Percentiles rank a stretch among this genome's conserved stretches.
These are phyloP conservation scores for Deuterostichococcus epilithicus DNA, from an alignment of 139 green algal genomes.

Conservation along the genomic window DNA sequence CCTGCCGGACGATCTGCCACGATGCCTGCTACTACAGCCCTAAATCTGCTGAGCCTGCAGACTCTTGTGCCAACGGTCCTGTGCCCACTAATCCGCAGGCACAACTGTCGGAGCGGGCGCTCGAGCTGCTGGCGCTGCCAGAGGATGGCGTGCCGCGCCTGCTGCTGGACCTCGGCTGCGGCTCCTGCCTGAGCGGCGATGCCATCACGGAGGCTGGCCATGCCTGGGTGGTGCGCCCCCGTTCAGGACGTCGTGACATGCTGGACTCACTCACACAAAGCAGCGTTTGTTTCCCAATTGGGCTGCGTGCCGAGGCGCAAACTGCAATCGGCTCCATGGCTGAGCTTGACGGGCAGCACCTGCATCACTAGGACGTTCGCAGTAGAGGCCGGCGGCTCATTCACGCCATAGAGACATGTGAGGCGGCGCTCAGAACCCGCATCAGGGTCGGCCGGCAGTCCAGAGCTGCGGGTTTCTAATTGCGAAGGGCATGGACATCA, in stretches of 20 bases:
- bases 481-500: conserved; percentile 81
- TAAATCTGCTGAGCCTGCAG: not conserved
- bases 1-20: too few relatives aligned
- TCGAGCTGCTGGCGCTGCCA: conserved; percentile 93
- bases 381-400: too few relatives aligned
- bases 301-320: not conserved
- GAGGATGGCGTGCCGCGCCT: conserved; percentile 72
- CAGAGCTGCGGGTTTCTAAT: too few relatives aligned
- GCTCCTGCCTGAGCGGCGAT: conserved; percentile 82
- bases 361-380: too few relatives aligned
- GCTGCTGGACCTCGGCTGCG: conserved; percentile 95
- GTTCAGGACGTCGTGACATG: too few relatives aligned
- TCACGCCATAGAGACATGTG: too few relatives aligned
- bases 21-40: too few relatives aligned
- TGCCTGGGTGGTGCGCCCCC: conserved; percentile 64
- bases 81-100: conserved; percentile 32
- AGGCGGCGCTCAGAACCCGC: too few relatives aligned
- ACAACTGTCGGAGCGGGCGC: conserved; percentile 74
- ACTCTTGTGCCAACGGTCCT: not conserved
- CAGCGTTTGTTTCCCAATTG: too few relatives aligned
- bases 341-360: not conserved
- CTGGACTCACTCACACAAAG: too few relatives aligned
- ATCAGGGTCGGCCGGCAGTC: too few relatives aligned
- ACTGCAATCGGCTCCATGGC: not conserved
- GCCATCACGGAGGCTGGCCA: conserved; percentile 62